Evolutionary conservation across 495 filamentous ascomycete species (phyloP), one percentile per base, ranked within the genome.

Genomic region (Xylaria bambusicola): DNA sequence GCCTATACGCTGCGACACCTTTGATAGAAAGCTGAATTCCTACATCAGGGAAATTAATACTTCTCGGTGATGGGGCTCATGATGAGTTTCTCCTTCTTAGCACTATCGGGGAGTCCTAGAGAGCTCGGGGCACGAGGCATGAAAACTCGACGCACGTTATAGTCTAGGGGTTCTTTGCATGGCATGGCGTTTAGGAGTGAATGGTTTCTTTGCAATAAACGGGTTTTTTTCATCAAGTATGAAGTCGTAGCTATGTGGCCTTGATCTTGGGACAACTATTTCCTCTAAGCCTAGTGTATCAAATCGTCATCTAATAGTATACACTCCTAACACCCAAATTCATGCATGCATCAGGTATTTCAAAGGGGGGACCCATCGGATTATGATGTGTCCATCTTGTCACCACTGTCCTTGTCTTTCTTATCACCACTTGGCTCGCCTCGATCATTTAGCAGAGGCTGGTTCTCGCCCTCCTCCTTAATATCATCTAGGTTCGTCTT

Each of bases 1-100:
- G 94, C 94, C 94, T 50, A 85, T 98, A 40, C 80, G 94, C 60
- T 96, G 93, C 75, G 94, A 98, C 73, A 87, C 88, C 53, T 98
- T 96, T 75, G 94, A 98, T 67, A 79, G 94, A 68, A 87, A 88
- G 74, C 73, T 98, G 66, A 81, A 80, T 66, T 86, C 80, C 50
- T 90, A 89, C 68, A 82, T 93, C 38, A 80, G 86, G 66, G 81
- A 82, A 63, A 74, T 82, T 44, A 84, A 84, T 53, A 81, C 71
- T 57, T 61, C 68, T 6, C 71, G 77, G 60, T 80, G 56, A 57
- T 70, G 65, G 23, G n/a, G 26, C 20, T 36, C 51, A 21, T 6
- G 26, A n/a, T 33, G 23, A 26, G 38, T 26, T 44, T 27, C 50
- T 54, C 23, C 20, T 49, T 36, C 54, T 47, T 45, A 23, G 26